Evolutionary conservation across 1,284 basidiomycete species (phyloP), one percentile per base, ranked within the genome.

Genomic region (Trametes versicolor): DNA sequence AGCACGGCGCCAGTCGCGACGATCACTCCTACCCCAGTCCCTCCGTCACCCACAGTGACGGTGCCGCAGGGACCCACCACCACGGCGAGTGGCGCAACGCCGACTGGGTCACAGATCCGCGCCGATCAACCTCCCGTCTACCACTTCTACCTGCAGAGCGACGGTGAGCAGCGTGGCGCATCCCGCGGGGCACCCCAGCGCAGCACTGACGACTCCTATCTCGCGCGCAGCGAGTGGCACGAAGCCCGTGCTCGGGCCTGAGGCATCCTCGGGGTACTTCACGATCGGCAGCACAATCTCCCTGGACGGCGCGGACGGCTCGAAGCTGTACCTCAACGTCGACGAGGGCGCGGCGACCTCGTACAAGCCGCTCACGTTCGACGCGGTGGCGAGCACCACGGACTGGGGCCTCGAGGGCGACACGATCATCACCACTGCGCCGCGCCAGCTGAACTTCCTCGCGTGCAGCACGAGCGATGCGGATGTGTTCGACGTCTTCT

Each of bases 401-500:
- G 78, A 85, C 68, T 88, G 86, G 86, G 82, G 80, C 37, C 77
- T 88, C 49, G 85, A 87, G 70, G 86, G 85, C 15, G 86, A 88
- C 70, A 87, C 86, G 23, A 87, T 87, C 71, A 84, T 87, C 71
- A 85, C 81, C 36, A 85, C 81, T 9, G 74, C 73, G 62, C 84
- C 84, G 32, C 75, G 83, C 41, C 81, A 85, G 73, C 80, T 86
- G 53, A 87, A 87, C 70, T 88, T 87, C 75, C 73, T 87, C 36
- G 84, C 83, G n/a, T 87, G 85, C 70, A 69, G 82, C 23, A 82
- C 82, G 32, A 80, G 71, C 64, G 77, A 78, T 29, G 62, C 81
- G 4, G 76, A 75, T 13, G 76, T 81, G 60, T 88, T 81, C 67
- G 75, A 80, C 61, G 72, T 87, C 12, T 87, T 81, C 73, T 72